phyloP scores from a whole-genome alignment of 805 yeast species.

The Sungouiozyma ichnusensis region DNA sequence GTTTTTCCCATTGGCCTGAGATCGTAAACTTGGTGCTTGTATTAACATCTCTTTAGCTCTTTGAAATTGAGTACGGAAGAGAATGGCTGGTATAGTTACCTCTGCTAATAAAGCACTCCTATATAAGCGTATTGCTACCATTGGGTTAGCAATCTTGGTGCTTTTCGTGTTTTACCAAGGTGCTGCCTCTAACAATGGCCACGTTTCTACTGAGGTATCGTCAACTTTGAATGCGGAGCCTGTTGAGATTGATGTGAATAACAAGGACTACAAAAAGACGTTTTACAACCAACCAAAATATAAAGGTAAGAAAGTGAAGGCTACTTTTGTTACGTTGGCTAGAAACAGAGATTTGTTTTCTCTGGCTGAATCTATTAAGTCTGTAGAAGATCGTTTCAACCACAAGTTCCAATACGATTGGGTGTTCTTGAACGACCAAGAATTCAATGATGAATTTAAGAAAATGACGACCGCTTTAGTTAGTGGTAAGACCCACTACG shows the following conservation, averaged over 20 bases:
- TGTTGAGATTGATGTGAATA: slow-evolving; percentile 6
- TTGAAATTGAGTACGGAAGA: too few species aligned
- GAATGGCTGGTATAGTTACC: slow-evolving; percentile 11
- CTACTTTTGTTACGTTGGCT: slow-evolving; percentile 73
- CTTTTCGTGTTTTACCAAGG: slow-evolving; percentile 11
- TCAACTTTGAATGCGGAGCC: neutral
- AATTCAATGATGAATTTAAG: slow-evolving; percentile 74
- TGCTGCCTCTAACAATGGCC: slow-evolving; percentile 1
- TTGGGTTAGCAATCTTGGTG: slow-evolving; percentile 8
- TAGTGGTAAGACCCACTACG: slow-evolving; percentile 72
- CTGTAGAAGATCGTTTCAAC: slow-evolving; percentile 86
- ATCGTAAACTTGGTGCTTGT: too few species aligned
- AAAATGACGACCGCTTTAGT: slow-evolving; percentile 53
- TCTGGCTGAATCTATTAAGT: slow-evolving; percentile 54
- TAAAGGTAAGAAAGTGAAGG: slow-evolving; percentile 41
- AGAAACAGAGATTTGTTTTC: slow-evolving; percentile 62
- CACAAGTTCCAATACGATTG: slow-evolving; percentile 75
- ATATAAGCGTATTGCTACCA: slow-evolving; percentile 7
- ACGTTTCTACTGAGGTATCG: neutral
- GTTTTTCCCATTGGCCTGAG: too few species aligned
- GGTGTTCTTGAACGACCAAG: slow-evolving; percentile 88
- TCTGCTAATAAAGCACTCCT: slow-evolving; percentile 9
- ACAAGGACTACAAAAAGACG: slow-evolving; percentile 10
- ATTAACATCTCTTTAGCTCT: too few species aligned
- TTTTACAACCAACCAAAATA: slow-evolving; percentile 7